Conservation (phyloP, 306 rosid genomes). For the Rosa persica region DNA sequence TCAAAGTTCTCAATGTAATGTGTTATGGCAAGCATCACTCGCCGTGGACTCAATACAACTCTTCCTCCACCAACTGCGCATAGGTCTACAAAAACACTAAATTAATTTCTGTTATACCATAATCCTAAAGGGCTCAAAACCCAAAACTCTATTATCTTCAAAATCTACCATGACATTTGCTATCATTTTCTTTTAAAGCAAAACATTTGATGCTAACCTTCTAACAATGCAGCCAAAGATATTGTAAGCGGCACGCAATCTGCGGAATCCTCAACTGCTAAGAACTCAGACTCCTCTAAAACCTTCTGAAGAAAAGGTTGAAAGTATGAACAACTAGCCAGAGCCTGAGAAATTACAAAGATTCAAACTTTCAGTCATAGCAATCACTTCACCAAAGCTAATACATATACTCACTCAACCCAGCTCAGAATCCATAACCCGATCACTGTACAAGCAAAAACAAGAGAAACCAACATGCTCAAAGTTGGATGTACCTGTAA, state of each 20-base stretch:
- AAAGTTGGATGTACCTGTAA: constrained; percentile 56
- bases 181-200: not conserved
- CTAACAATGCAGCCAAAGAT: constrained; percentile 58
- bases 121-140: not conserved
- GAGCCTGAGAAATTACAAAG: constrained; percentile 51
- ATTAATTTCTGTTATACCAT: not conserved
- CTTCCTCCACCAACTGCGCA: constrained; percentile 40
- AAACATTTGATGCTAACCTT: constrained; percentile 47
- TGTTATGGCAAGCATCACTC: constrained; percentile 65
- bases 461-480: not conserved
- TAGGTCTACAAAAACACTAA: constrained; percentile 46
- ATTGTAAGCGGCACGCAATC: constrained; percentile 63
- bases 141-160: not conserved
- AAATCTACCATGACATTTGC: not conserved
- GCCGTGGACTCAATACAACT: constrained; percentile 55
- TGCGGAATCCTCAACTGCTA: constrained; percentile 34
- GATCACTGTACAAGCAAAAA: not conserved
- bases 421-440: not conserved
- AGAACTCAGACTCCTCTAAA: constrained; percentile 44
- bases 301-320: constrained; percentile 53
- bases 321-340: constrained; percentile 74
- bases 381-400: not conserved
- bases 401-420: not conserved
- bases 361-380: constrained; percentile 5
- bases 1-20: constrained; percentile 67